Base-by-base conservation (phyloP, 441 rosid species). In the Sinapis alba region DNA sequence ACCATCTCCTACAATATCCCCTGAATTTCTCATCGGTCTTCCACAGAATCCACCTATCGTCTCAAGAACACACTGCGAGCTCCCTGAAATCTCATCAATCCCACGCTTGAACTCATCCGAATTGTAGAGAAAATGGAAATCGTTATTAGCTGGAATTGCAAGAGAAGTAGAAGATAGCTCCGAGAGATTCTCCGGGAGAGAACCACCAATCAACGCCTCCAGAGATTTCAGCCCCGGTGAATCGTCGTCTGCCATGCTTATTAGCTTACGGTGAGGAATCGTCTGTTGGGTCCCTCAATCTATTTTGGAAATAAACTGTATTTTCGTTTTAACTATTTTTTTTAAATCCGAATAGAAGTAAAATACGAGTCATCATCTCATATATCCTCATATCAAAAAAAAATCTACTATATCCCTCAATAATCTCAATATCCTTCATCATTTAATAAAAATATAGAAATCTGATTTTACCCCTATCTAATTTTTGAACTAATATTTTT, bases 91-190 rank as follows among this genome's bases (percentile, higher is more conserved):
- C 66, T 79, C 83, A 13, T 80, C 81, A 5, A 87, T 61, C 23
- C 96, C 93, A 30, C 11, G 70, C 75, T 85, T 89, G 83, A 94
- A 92, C 62, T 87, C 88, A 69, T 79, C 80, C 76, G 85, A 91
- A 67, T 89, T 87, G 83, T 72, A 1, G 80, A 76, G 84, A 82
- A 88, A 88, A 59, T 91, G 95, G 69, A 91, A 91, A 78, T 92
- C 93, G n/a, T 78, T 78, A 56, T 88, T 78, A 11, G 87, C 69
- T 2, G 97, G 98, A 63, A 94, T 79, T 23, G 81, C 70, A 51
- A 78, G 81, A 6, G 87, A 87, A 11, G 88, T 77, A 36, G 83
- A 81, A 4, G 88, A 77, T 62, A 94, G 87, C 64, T 75, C 68
- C 15, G 89, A 80, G 56, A 89, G 75, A 13, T 83, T 88, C 18